Base-by-base conservation (phyloP, 768 basidiomycete species). In the Coprinopsis sp. region DNA sequence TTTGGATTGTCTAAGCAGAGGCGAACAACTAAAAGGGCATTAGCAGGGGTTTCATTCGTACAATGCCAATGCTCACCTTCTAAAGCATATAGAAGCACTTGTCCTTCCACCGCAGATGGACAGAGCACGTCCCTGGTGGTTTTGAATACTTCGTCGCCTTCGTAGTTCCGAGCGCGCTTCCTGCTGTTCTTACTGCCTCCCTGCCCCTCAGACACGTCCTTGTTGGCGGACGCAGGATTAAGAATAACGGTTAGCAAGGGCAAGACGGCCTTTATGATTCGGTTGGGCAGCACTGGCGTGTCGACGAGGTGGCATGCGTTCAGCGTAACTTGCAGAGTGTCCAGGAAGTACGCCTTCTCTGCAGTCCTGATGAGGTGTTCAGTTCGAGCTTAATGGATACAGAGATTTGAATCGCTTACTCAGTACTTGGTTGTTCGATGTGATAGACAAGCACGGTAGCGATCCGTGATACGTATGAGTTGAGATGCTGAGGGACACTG, bases 131-230 rank as follows among this genome's bases (percentile, higher is more conserved):
- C 61, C 36, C 69, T 67, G 2, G 72, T 60, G 6, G 65, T 55
- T 43, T 74, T 78, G 62, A 92, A 81, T 4, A 84, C 65, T 55
- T 85, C 87, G 44, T 87, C 87, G 8, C 79, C 86, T 62, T 91
- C 86, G 52, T 81, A 90, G 11, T 73, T 81, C 18, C 81, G 76
- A 16, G 75, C 72, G 37, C 83, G 71, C 60, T 87, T 91, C 61
- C 81, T 90, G 45, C 78, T 76, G 54, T 79, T 81, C 58, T 70
- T 79, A 2, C 53, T 55, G 33, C 56, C 50, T 11, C 21, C 30
- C 11, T 12, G 19, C 8, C 49, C 55, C 30, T 61, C 54, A 1
- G 56, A 58, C 21, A 45, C 36, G 18, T 47, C 42, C 28, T 65
- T 50, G 7, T 71, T 68, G 3, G 69, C 48, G 21, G 69, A 63